Conservation (phyloP, 768 basidiomycete species). For the Royoungia palumana region DNA sequence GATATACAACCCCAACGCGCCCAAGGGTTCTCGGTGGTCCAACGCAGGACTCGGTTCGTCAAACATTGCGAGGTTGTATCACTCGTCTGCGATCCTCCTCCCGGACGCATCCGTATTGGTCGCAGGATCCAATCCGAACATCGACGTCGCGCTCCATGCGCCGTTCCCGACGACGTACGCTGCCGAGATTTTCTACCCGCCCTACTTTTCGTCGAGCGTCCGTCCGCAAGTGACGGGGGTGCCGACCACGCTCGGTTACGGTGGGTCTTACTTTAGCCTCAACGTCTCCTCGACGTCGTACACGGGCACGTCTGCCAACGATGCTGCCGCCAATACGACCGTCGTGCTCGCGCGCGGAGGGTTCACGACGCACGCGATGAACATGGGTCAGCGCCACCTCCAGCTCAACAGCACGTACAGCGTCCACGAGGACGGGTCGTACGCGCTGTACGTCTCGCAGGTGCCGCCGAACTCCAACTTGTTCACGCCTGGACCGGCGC, state of each 20-base stretch:
- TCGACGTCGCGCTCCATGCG: slow-evolving; percentile 67
- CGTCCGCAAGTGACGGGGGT: slow-evolving; percentile 71
- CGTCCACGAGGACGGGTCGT: slow-evolving; percentile 72
- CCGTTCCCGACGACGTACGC: slow-evolving; percentile 74
- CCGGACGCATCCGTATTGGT: slow-evolving; percentile 84
- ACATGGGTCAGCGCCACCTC: slow-evolving; percentile 80
- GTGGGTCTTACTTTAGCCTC: slow-evolving; percentile 77
- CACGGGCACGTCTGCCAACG: slow-evolving; percentile 55
- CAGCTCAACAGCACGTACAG: slow-evolving; percentile 86
- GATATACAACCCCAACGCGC: slow-evolving; percentile 75
- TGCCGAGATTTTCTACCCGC: slow-evolving; percentile 88
- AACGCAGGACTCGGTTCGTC: slow-evolving; percentile 59
- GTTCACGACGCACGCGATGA: slow-evolving; percentile 83
- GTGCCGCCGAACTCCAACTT: slow-evolving; percentile 81
- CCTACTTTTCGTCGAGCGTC: slow-evolving; percentile 68
- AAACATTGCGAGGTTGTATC: slow-evolving; percentile 79
- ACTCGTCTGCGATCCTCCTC: slow-evolving; percentile 86
- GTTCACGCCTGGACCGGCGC: slow-evolving; percentile 85
- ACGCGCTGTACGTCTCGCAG: slow-evolving; percentile 77
- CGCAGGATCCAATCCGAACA: slow-evolving; percentile 91
- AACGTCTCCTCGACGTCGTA: slow-evolving; percentile 64
- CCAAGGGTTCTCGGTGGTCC: slow-evolving; percentile 73
- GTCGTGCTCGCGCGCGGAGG: slow-evolving; percentile 83
- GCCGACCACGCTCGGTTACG: slow-evolving; percentile 77
- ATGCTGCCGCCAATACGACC: slow-evolving; percentile 68